Conservation (phyloP, 2,329 filamentous ascomycete genomes). For the Fulvia fulva region DNA sequence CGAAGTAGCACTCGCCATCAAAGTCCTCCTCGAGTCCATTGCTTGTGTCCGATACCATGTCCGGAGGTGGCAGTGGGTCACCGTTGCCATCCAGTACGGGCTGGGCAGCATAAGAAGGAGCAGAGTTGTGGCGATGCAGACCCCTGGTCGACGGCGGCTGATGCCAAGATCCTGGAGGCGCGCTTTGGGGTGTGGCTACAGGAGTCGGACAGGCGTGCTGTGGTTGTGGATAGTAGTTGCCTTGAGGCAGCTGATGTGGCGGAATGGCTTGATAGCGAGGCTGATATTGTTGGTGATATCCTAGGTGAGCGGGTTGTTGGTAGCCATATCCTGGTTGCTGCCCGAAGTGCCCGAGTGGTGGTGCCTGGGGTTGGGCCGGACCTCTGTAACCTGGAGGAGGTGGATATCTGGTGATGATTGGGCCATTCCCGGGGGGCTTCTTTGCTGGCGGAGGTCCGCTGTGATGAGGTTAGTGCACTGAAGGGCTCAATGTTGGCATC, state of each 20-base stretch:
- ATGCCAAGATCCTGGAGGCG: conserved; percentile 17
- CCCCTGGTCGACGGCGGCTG: conserved; percentile 12
- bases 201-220: conserved; percentile 9
- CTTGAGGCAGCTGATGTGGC: conserved; percentile 19
- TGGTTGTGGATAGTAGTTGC: conserved; percentile 9
- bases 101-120: conserved; percentile 9
- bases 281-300: conserved; percentile 8
- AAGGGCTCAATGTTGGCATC: too few species aligned
- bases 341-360: conserved; percentile 5
- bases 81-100: conserved; percentile 27
- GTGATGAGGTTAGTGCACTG: neutral
- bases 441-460: conserved; percentile 36
- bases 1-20: conserved; percentile 42
- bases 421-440: conserved; percentile 41
- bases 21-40: conserved; percentile 40
- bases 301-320: conserved; percentile 4
- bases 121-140: conserved; percentile 20
- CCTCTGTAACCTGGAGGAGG: conserved; percentile 46
- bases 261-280: neutral
- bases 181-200: conserved; percentile 11
- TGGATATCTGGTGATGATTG: conserved; percentile 48
- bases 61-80: conserved; percentile 23
- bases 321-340: conserved; percentile 21
- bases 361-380: conserved; percentile 19
- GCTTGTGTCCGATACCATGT: conserved; percentile 6